Conservation (phyloP, 2,329 filamentous ascomycete genomes). For the Davidsoniella virescens region DNA sequence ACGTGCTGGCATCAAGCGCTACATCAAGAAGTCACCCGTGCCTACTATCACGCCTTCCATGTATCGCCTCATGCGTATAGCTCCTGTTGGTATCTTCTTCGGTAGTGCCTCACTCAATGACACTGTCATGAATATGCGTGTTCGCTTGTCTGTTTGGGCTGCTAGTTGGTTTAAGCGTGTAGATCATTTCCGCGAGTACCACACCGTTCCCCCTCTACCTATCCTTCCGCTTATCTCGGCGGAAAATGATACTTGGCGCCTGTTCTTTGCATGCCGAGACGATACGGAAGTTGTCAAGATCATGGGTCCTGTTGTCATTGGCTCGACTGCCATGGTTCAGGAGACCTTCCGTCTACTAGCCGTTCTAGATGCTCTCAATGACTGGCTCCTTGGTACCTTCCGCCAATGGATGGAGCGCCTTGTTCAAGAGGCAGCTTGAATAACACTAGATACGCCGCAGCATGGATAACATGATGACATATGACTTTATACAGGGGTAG, state of each 20-base stretch:
- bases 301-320: conserved; percentile 9
- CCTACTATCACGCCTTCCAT: conserved; percentile 7
- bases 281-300: background rate
- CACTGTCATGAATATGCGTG: conserved; percentile 1
- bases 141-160: conserved; percentile 9
- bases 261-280: conserved; percentile 11
- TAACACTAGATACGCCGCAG: background rate
- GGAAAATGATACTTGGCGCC: conserved; percentile 8
- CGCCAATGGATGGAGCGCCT: conserved; percentile 2
- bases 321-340: conserved; percentile 10
- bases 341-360: conserved; percentile 6
- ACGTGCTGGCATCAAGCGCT: background rate
- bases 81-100: conserved; percentile 8
- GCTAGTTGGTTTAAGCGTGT: conserved; percentile 11
- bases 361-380: conserved; percentile 2
- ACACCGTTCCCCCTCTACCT: background rate
- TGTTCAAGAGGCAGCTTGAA: background rate
- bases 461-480: no score
- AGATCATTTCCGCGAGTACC: conserved; percentile 2
- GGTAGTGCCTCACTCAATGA: conserved; percentile 6
- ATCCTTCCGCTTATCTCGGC: conserved; percentile 9
- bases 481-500: background rate
- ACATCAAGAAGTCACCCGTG: conserved; percentile 1
- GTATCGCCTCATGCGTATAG: conserved; percentile 4
- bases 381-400: conserved; percentile 7